Evolutionary conservation across 306 rosid genomes (phyloP), one percentile per base, ranked within the genome.

Genomic region (Lotus japonicus): DNA sequence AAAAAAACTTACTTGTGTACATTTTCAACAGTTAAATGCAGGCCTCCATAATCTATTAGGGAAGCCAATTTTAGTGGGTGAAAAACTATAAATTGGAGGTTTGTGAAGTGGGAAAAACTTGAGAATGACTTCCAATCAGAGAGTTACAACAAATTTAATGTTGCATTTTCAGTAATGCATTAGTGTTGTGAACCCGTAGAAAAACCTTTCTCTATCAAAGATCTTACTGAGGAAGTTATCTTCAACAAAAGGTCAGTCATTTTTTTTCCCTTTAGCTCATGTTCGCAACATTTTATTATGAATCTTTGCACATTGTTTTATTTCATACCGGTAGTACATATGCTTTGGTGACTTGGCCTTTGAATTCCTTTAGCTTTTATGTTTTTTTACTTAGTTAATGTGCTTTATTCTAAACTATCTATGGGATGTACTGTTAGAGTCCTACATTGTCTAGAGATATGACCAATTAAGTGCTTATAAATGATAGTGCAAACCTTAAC

Each of bases 161-260:
- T 90, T 66, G 96, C 97, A 18, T 87, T 94, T 72, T 80, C 75
- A 1, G 88, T 94, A 81, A 86, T 90, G 86, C 97, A 90, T 36
- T 96, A 88, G 69, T 90, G 96, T 71, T 94, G 88, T 58, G 86
- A 84, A 81, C 94, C 97, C 7, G 72, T 90, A 13, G 48, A 80
- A 76, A 96, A 86, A 56, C 74, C 84, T 64, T 70, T 53, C 48
- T 79, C 98, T 0, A 21, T 26, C 11, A 82, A 81, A 56, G 95
- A 94, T 86, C 77, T 90, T 5, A 66, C 81, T 9, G 95, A 88
- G 66, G 95, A 94, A 12, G 77, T 88, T 59, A 54, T 90, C 36
- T 90, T 88, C 66, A 82, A 83, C 70, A 78, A 82, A 75, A 56
- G 86, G 94, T 88, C 14, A 52, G 84, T n/a, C n/a, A 73, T 43